phyloP scores from a whole-genome alignment of 2,329 filamentous ascomycete genomes.

The Chrysoporthe deuterocubensis region DNA sequence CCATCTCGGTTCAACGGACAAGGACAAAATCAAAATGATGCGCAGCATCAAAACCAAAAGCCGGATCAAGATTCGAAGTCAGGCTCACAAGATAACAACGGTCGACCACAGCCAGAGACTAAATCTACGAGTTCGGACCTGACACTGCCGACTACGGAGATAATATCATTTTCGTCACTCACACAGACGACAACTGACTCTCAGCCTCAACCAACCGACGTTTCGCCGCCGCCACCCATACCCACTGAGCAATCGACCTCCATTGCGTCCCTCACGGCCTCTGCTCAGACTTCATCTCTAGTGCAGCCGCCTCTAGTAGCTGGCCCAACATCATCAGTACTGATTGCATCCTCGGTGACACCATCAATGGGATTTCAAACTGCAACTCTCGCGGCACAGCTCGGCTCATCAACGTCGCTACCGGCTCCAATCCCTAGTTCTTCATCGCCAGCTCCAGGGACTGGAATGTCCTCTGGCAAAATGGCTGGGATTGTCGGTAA shows the following conservation, averaged over 20 bases:
- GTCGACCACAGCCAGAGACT: background rate
- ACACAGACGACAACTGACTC: background rate
- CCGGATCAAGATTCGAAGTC: background rate
- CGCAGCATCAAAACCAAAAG: background rate
- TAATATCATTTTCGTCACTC: background rate
- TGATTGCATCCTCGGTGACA: constrained; percentile 4
- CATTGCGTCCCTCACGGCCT: background rate
- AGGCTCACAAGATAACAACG: background rate
- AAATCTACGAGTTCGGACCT: background rate
- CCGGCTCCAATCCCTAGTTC: background rate
- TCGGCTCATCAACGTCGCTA: background rate
- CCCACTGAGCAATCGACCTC: constrained; percentile 2
- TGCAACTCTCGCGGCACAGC: background rate
- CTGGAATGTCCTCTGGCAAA: constrained; percentile 10
- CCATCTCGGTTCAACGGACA: background rate
- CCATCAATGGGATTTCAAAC: background rate
- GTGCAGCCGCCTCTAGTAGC: background rate
- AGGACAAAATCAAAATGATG: constrained; percentile 16
- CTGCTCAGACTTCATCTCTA: background rate
- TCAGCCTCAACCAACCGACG: background rate
- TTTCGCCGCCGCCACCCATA: background rate
- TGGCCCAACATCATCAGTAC: background rate
- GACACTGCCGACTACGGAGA: background rate
- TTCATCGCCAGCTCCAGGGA: background rate
- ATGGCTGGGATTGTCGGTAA: constrained; percentile 21